Evolutionary conservation across 1,139 yeast species (phyloP).

Genomic region (Candida tetrigidarum): DNA sequence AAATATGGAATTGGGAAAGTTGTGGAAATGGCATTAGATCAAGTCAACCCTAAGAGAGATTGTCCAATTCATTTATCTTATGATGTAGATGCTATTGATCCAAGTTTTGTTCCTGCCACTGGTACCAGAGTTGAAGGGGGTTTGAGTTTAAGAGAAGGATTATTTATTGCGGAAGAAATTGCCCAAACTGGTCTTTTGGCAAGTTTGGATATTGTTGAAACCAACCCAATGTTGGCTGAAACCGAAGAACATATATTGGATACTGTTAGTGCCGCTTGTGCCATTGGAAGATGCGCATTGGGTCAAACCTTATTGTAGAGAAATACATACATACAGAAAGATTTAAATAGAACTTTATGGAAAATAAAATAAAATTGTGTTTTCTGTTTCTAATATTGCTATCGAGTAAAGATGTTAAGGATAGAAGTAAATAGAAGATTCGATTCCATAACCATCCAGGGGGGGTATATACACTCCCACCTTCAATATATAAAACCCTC

Average conservation of each 20-base stretch:
- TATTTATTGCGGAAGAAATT: conserved; percentile 88
- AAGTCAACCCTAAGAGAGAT: conserved; percentile 73
- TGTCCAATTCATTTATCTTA: conserved; percentile 88
- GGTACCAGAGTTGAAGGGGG: conserved; percentile 99
- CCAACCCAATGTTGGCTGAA: conserved; percentile 88
- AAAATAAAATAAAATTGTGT: background rate
- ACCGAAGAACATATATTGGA: conserved; percentile 76
- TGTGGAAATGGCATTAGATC: conserved; percentile 86
- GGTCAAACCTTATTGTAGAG: conserved; percentile 82
- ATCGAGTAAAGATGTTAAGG: background rate
- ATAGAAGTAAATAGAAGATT: background rate
- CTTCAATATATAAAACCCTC: too few species aligned
- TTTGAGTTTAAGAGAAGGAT: conserved; percentile 89
- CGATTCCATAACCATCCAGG: too few species aligned
- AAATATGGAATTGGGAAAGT: conserved; percentile 92
- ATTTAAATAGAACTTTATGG: background rate
- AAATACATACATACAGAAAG: background rate
- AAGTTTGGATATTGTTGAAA: conserved; percentile 91
- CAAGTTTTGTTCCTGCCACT: conserved; percentile 92
- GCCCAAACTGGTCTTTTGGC: conserved; percentile 87
- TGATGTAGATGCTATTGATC: conserved; percentile 98
- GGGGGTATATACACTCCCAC: too few species aligned
- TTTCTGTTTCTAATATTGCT: conserved; percentile 1
- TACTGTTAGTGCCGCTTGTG: conserved; percentile 89
- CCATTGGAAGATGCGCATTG: conserved; percentile 90